These are phyloP conservation scores for Fusarium graminum DNA, from an alignment of 2,329 filamentous ascomycete species.

Conservation along the genomic window DNA sequence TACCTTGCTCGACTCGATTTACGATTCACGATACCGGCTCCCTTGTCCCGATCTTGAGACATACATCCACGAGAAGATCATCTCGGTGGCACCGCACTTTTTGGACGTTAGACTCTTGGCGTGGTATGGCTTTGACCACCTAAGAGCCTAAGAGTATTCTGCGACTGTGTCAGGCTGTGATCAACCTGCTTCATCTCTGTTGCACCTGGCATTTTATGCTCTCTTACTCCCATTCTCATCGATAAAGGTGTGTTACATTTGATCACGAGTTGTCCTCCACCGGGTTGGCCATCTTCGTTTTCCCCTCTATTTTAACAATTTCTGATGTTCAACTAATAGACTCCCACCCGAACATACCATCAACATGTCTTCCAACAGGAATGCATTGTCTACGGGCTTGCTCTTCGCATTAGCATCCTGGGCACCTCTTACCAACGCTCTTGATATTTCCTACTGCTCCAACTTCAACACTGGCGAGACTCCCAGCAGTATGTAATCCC, in stretches of 20 bases:
- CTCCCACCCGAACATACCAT: conserved; percentile 31
- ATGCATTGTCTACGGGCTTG: conserved; percentile 37
- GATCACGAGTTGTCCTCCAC: conserved; percentile 7
- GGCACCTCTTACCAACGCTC: conserved; percentile 41
- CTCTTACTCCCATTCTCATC: conserved; percentile 23
- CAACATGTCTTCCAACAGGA: conserved; percentile 45
- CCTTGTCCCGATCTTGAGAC: conserved; percentile 33
- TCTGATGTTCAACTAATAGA: conserved; percentile 25
- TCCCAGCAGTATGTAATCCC: conserved; percentile 50
- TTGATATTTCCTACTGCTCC: conserved; percentile 54
- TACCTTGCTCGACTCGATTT: conserved; percentile 39
- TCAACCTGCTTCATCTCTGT: conserved; percentile 41
- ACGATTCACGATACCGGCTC: conserved; percentile 36
- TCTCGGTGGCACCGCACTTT: conserved; percentile 31
- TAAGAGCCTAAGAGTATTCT: conserved; percentile 42
- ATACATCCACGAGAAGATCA: conserved; percentile 18
- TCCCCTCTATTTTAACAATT: conserved; percentile 6
- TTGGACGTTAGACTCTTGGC: conserved; percentile 16
- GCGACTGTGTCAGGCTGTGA: conserved; percentile 46
- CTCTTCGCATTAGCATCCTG: conserved; percentile 48
- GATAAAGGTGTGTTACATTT: conserved; percentile 44
- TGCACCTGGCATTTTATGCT: conserved; percentile 39
- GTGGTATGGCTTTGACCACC: conserved; percentile 46
- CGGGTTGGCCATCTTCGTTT: conserved; percentile 1
- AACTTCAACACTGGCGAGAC: conserved; percentile 55